Base-by-base conservation (phyloP, 768 basidiomycete genomes). In the Austroboletus festivus region DNA sequence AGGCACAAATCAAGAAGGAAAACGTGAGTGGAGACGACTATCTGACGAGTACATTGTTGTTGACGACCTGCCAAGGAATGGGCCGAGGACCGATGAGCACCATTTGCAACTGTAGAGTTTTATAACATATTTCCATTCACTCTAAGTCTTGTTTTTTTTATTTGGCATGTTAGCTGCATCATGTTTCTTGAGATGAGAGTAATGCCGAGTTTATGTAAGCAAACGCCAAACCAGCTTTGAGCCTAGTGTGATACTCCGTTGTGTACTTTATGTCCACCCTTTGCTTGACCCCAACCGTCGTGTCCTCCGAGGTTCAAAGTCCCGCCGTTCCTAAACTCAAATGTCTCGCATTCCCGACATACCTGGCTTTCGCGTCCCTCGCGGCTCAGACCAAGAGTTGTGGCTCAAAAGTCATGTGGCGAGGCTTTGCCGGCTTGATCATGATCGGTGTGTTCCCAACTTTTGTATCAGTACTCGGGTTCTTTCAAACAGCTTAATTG, bases 1-100 rank as follows among this genome's bases (percentile, higher is more conserved):
- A 90, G 89, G 89, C 90, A 28, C 95, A 98, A 71, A 98, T 99
- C 81, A 93, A 93, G 84, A 96, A 96, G 73, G 96, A 99, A 77
- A 98, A 98, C 70, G 93, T 90, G 65, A 77, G 87, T 75, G 10
- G 15, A 51, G 13, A 44, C 12, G 23, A 40, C 48, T 39, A 1
- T 34, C 24, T 42, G 18, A 39, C n/a, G 33, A 23, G 37, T 19
- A 18, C 38, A 37, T 54, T 49, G 66, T 31, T 38, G 63, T 55
- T 52, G 39, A 56, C 46, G 42, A 47, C 26, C 28, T 50, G 47
- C 57, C 18, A 51, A 90, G 89, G 89, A 92, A 88, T 92, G 89
- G 89, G 89, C 89, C 55, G 89, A 92, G 76, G 89, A 92, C 64
- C 84, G 89, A 74, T 92, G 79, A 81, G 51, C 48, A 51, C 43